phyloP scores from a whole-genome alignment of 495 filamentous ascomycete genomes.

The Aspergillus carlsbadensis region DNA sequence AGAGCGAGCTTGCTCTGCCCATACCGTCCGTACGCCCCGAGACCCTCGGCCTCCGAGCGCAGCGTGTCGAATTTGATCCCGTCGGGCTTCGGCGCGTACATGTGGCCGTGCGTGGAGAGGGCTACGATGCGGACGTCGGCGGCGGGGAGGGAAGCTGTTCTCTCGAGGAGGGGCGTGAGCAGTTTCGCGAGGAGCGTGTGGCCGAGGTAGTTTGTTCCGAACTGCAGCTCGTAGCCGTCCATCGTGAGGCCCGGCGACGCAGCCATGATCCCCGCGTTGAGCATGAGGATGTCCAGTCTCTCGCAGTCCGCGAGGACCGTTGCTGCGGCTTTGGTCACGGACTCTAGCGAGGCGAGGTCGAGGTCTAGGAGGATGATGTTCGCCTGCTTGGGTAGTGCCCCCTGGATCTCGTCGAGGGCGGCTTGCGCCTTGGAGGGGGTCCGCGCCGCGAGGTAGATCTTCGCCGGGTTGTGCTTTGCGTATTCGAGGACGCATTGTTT shows the following conservation, averaged over 20 bases:
- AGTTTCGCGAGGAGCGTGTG: background rate
- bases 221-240: background rate
- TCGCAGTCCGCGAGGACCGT: background rate
- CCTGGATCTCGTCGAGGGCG: conserved; percentile 12
- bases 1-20: conserved; percentile 51
- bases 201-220: background rate
- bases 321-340: background rate
- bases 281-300: conserved; percentile 4
- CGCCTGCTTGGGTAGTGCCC: background rate
- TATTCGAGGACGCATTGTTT: conserved; percentile 25
- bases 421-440: conserved; percentile 12
- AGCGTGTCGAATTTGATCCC: background rate
- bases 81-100: background rate
- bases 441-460: conserved; percentile 28
- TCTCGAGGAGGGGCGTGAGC: background rate
- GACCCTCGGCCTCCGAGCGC: background rate
- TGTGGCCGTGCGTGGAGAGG: background rate
- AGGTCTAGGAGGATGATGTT: conserved; percentile 3
- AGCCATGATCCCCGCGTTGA: conserved; percentile 4
- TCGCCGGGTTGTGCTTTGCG: conserved; percentile 23
- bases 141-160: background rate
- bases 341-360: background rate
- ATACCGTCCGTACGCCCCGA: conserved; percentile 28
- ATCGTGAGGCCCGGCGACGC: background rate
- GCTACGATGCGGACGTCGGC: background rate